Base-by-base conservation (phyloP, 192 early-diverging fungal species). In the Coemansia nantahalensis region DNA sequence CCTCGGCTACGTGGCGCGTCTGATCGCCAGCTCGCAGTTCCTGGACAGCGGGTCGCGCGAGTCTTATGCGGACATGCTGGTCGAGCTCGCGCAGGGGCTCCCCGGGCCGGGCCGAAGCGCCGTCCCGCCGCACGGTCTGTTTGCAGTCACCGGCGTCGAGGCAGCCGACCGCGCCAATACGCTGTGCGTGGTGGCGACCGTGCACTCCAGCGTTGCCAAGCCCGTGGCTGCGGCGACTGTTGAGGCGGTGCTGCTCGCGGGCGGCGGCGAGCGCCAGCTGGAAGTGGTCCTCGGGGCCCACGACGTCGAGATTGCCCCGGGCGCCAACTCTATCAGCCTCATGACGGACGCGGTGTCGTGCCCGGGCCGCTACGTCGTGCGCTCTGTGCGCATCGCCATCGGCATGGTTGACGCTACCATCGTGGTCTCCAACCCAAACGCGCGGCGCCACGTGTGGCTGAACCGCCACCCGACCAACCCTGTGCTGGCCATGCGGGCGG, bases 261-360 rank as follows among this genome's bases (percentile, higher is more conserved):
- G 48, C 17, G 31, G 39, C 28, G 46, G 42, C 41, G 40, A n/a
- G 13, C 51, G 41, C 15, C 65, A 59, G 39, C 37, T 62, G 21
- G 65, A 75, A 37, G 23, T 64, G 1, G 44, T 47, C 15, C 31
- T 73, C 35, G 48, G 26, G 1, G 60, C 47, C 6, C 9, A 16
- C 17, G 39, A 38, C n/a, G 46, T 56, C 11, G 38, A 14, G n/a
- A 28, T 74, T 10, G 22, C 13, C 9, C 24, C 37, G 10, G 64
- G 65, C 4, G 18, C 16, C 3, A 58, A 35, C 16, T 7, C 21
- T 0, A 49, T 68, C 18, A 23, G 23, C 13, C 48, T 75, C 48
- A 55, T 48, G 0, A 56, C 52, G 18, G 53, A 58, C 26, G 21
- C 46, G 4, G 48, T 56, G n/a, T 68, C 72, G 44, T 68, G 66